phyloP scores from a whole-genome alignment of 805 yeast genomes.

The Candida taoyuanica region DNA sequence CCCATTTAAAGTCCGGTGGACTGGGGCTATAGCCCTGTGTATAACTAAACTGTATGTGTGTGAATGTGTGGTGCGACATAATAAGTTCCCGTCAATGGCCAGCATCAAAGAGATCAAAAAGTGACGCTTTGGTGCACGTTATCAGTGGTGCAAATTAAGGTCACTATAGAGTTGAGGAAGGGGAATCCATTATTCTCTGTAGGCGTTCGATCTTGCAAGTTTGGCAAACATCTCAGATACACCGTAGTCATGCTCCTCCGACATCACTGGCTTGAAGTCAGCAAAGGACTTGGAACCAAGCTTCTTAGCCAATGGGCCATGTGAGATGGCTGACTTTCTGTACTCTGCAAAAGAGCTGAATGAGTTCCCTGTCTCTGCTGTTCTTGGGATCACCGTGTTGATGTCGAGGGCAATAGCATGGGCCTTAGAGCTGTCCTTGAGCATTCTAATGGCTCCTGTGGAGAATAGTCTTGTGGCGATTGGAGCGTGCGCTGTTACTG shows the following conservation, averaged over 20 bases:
- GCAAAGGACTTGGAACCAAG: slow-evolving; percentile 8
- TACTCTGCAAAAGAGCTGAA: slow-evolving; percentile 33
- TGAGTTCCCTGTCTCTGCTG: slow-evolving; percentile 28
- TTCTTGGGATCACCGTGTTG: slow-evolving; percentile 6
- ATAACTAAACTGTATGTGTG: neutral
- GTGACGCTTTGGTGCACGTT: neutral
- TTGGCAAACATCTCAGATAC: slow-evolving; percentile 23
- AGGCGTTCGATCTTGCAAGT: slow-evolving; percentile 22
- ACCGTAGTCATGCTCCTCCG: slow-evolving; percentile 24
- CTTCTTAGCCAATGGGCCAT: slow-evolving; percentile 32
- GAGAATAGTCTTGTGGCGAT: slow-evolving; percentile 11
- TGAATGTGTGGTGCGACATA: neutral
- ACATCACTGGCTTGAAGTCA: slow-evolving; percentile 15
- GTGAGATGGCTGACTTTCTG: slow-evolving; percentile 34
- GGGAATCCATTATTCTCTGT: slow-evolving; percentile 15
- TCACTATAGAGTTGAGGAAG: neutral
- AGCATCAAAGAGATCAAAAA: neutral
- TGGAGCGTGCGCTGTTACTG: neutral
- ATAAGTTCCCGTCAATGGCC: neutral
- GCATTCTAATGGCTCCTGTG: slow-evolving; percentile 5
- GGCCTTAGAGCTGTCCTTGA: slow-evolving; percentile 21
- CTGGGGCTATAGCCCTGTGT: too few relatives aligned
- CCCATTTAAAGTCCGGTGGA: too few relatives aligned
- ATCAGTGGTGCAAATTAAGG: neutral
- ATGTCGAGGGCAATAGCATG: slow-evolving; percentile 20